Evolutionary conservation across 345 rosid genomes (phyloP).

Genomic region (Pugionium dolabratum): DNA sequence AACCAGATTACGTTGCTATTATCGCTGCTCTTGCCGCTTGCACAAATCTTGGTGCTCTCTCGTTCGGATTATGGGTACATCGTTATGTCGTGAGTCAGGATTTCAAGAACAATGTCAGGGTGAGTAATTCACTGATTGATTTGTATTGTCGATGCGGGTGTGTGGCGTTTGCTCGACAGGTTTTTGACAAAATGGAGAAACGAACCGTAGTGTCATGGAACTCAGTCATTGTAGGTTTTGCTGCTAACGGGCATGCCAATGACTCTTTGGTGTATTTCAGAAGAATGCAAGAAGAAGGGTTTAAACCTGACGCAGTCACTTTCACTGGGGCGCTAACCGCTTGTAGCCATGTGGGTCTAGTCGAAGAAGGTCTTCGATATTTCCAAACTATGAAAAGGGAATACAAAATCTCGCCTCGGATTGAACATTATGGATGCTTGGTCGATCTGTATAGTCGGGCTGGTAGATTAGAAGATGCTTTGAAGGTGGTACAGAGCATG

Average conservation of each 20-base stretch:
- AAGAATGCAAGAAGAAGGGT: conserved; percentile 58
- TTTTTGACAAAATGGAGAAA: conserved; percentile 59
- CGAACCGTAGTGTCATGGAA: conserved; percentile 80
- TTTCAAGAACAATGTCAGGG: conserved; percentile 49
- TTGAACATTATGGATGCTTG: conserved; percentile 85
- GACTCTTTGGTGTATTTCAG: conserved; percentile 58
- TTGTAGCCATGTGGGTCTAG: conserved; percentile 71
- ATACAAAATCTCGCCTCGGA: conserved; percentile 56
- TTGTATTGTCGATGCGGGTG: conserved; percentile 78
- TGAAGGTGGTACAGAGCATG: conserved; percentile 58
- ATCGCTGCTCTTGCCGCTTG: conserved; percentile 67
- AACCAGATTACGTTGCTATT: conserved; percentile 61
- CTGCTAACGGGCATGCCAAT: conserved; percentile 57
- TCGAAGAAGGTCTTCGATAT: conserved; percentile 58
- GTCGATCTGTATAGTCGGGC: conserved; percentile 87
- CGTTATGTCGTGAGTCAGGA: conserved; percentile 48
- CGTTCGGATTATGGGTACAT: conserved; percentile 61
- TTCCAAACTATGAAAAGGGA: conserved; percentile 57
- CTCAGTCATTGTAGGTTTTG: conserved; percentile 64
- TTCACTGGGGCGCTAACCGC: conserved; percentile 73
- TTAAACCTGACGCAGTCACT: conserved; percentile 64
- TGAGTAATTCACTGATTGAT: conserved; percentile 65
- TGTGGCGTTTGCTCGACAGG: conserved; percentile 58
- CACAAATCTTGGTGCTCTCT: conserved; percentile 57
- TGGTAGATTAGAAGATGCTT: conserved; percentile 72